phyloP scores from a whole-genome alignment of 1,139 yeast species.

The Arxiozyma slooffiae region DNA sequence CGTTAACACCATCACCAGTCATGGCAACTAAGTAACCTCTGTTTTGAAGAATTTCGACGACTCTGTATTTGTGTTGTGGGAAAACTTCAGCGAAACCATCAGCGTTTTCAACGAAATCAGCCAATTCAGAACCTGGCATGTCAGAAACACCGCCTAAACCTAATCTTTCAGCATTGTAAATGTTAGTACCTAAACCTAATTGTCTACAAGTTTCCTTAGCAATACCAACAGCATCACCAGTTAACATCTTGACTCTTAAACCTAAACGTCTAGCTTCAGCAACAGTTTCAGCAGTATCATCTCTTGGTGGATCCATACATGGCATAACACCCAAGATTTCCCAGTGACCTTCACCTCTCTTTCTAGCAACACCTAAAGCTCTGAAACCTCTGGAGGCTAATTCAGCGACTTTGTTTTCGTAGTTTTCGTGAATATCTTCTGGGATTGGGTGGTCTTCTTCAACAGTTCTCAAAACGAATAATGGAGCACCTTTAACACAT shows the following conservation, averaged over 20 bases:
- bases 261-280: conserved; percentile 88
- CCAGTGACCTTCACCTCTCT: conserved; percentile 99
- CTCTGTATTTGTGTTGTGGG: conserved; percentile 94
- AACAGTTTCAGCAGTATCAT: conserved; percentile 94
- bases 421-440: conserved; percentile 88
- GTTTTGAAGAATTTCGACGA: conserved; percentile 37
- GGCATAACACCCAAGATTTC: conserved; percentile 97
- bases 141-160: conserved; percentile 96
- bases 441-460: conserved; percentile 95
- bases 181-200: conserved; percentile 94
- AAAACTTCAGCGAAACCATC: conserved; percentile 97
- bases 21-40: conserved; percentile 94
- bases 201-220: conserved; percentile 98
- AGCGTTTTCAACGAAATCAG: conserved; percentile 91
- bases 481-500: conserved; percentile 98
- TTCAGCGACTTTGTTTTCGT: conserved; percentile 94
- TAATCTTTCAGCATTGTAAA: conserved; percentile 92
- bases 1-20: conserved; percentile 99
- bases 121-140: conserved; percentile 93
- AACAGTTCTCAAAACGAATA: conserved; percentile 87
- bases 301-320: conserved; percentile 98
- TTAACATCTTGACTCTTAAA: conserved; percentile 93
- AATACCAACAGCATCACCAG: conserved; percentile 99
- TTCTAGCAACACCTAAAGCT: conserved; percentile 97
- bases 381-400: conserved; percentile 98